A percentile compares a stretch with the other conserved stretches of the same genome.
Conservation (phyloP, 208 protist genomes). For the Acanthamoeba royreba region DNA sequence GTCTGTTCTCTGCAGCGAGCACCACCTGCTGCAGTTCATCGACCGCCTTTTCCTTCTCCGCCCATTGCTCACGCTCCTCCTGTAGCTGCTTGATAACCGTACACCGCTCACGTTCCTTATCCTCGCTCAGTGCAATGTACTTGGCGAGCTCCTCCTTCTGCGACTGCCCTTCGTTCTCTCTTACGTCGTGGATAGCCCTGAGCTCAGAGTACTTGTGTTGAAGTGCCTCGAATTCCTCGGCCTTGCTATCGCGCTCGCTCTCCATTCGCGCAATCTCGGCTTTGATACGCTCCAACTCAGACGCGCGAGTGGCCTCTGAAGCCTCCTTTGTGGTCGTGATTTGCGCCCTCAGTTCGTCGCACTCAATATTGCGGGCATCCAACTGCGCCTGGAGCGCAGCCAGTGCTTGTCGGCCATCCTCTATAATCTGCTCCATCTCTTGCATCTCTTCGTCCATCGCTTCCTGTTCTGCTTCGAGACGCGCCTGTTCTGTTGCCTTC, state of each 20-base stretch:
- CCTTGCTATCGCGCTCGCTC: background rate
- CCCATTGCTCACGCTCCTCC: background rate
- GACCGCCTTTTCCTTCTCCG: background rate
- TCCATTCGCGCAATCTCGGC: background rate
- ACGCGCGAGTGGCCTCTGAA: no score
- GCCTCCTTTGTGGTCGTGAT: background rate
- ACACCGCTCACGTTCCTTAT: background rate
- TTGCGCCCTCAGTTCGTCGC: background rate
- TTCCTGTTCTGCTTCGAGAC: background rate
- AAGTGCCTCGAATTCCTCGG: background rate
- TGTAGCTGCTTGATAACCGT: background rate
- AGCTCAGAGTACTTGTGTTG: background rate
- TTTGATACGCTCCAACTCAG: background rate
- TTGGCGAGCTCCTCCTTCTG: background rate
- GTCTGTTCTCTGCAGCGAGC: background rate
- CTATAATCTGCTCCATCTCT: background rate
- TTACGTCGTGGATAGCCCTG: background rate
- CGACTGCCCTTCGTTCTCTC: background rate
- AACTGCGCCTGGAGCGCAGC: background rate
- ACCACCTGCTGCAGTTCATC: background rate
- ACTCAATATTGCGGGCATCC: background rate
- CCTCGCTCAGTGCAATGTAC: background rate
- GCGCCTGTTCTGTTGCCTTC: background rate
- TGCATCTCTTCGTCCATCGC: background rate
- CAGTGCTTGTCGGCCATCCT: background rate